Conservation (phyloP, 108 stramenopile genomes). For the Cyclotella distinguenda region DNA sequence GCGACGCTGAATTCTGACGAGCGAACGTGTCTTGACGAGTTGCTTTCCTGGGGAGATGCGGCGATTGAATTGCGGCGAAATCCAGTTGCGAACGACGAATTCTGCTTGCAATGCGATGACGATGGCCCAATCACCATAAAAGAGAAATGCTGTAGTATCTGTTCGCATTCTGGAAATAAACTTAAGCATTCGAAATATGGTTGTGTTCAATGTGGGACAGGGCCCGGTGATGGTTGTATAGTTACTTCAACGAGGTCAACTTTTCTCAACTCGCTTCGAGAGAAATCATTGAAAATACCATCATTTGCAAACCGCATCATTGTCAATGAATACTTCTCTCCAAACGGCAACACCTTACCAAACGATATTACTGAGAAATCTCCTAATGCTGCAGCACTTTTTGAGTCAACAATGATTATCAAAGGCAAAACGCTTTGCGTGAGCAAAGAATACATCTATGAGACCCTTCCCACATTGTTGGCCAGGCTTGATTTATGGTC, state of each 20-base stretch:
- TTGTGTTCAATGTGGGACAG: constrained; percentile 72
- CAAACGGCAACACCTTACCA: constrained; percentile 71
- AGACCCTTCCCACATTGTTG: constrained; percentile 53
- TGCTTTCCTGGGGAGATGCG: constrained; percentile 56
- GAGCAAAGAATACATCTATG: constrained; percentile 56
- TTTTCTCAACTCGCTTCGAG: constrained; percentile 50
- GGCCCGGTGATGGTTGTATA: constrained; percentile 72
- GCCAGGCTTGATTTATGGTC: constrained; percentile 56
- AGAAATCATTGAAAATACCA: constrained; percentile 56
- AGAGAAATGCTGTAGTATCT: constrained; percentile 57
- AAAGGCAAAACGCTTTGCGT: constrained; percentile 52
- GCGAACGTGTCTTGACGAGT: constrained; percentile 57
- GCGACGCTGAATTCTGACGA: constrained; percentile 48
- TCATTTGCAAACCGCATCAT: constrained; percentile 56
- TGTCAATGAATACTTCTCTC: constrained; percentile 56
- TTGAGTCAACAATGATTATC: constrained; percentile 50
- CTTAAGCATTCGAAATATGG: constrained; percentile 65
- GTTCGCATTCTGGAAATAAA: constrained; percentile 68
- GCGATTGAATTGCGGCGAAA: constrained; percentile 8
- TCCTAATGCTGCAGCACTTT: constrained; percentile 42
- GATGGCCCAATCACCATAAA: constrained; percentile 32
- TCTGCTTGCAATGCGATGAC: constrained; percentile 25
- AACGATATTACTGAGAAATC: constrained; percentile 11
- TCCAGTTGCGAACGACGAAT: neutral
- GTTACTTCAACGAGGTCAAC: constrained; percentile 49